Base-by-base conservation (phyloP, 495 filamentous ascomycete genomes). In the Thozetella sp. region DNA sequence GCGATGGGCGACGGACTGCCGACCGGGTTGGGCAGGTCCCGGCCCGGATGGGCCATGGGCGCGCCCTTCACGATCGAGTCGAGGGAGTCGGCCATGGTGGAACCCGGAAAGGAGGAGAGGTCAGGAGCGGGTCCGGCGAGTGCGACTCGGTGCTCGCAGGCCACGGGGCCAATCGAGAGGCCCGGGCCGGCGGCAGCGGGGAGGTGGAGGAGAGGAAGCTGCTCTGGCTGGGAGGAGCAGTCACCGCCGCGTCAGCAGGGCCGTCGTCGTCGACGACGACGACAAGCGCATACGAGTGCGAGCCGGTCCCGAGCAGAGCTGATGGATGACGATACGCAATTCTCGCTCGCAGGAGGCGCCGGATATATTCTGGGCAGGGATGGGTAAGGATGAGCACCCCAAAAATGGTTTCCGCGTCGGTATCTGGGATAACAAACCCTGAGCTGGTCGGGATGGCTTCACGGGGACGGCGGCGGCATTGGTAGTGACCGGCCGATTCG, bases 11-110 rank as follows among this genome's bases (percentile, higher is more conserved):
- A 75, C 54, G 78, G 66, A 60, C 77, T 72, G 67, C 63, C 57
- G 40, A 55, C 52, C 64, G 61, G 54, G 61, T 66, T 68, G 70
- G 71, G 43, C 22, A 61, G 50, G 55, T 68, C 58, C 17, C 58
- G 58, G 77, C 72, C 52, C 75, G 71, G 53, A 72, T 67, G 22
- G 72, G 67, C 10, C 67, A 82, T 40, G 63, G 76, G 67, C 51
- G 92, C 89, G 64, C 90, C 91, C 76, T 96, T 97, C 74, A 97
- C 91, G 63, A 96, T 79, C 61, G 93, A 91, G 75, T 97, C 93
- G 52, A 97, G 83, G 53, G 82, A 81, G 59, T 87, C 84, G 37
- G 77, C 68, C 75, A 79, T 80, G 61, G 58, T 69, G 60, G 26
- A 51, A 34, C 52, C 13, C 30, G 43, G n/a, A n/a, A 45, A 53